Evolutionary conservation across 768 basidiomycete genomes (phyloP).

Genomic region (Rhodosporidiobolus sp.): DNA sequence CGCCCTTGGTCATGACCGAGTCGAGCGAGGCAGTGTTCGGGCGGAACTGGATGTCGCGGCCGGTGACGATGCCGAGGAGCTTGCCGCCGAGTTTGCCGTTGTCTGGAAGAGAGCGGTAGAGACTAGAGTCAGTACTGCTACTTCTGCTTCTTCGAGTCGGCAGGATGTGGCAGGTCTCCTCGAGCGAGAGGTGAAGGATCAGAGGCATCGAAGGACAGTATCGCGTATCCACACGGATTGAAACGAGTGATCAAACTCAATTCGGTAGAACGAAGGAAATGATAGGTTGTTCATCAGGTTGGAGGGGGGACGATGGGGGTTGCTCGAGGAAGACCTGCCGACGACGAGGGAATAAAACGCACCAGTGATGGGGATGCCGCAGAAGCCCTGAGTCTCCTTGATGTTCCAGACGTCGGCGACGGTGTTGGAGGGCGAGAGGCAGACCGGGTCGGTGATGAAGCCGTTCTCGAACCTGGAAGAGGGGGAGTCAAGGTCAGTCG

Average conservation of each 20-base stretch:
- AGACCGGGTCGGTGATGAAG: slow-evolving; percentile 92
- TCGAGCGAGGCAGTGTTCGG: slow-evolving; percentile 62
- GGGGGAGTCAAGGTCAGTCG: neutral
- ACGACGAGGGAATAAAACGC: slow-evolving; percentile 5
- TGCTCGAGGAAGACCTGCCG: neutral
- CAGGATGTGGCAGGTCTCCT: neutral
- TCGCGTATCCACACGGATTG: slow-evolving; percentile 53
- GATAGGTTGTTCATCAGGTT: slow-evolving; percentile 54
- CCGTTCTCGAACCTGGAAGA: slow-evolving; percentile 83
- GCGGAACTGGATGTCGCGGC: slow-evolving; percentile 93
- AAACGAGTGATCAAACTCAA: slow-evolving; percentile 59
- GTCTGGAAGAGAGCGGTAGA: slow-evolving; percentile 55
- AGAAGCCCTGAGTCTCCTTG: slow-evolving; percentile 87
- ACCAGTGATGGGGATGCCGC: slow-evolving; percentile 97
- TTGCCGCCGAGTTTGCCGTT: slow-evolving; percentile 82
- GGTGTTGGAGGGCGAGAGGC: slow-evolving; percentile 69
- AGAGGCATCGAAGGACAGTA: slow-evolving; percentile 51
- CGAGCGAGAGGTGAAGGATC: slow-evolving; percentile 40
- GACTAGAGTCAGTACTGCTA: slow-evolving; percentile 41
- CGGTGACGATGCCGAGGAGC: slow-evolving; percentile 92
- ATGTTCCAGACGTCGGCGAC: slow-evolving; percentile 90
- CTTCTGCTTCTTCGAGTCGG: neutral
- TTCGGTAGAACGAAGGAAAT: slow-evolving; percentile 82
- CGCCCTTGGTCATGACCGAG: slow-evolving; percentile 74
- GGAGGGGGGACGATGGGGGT: slow-evolving; percentile 14